These are phyloP conservation scores for Lactarius sp. DNA, from an alignment of 768 basidiomycete species.

Conservation along the genomic window DNA sequence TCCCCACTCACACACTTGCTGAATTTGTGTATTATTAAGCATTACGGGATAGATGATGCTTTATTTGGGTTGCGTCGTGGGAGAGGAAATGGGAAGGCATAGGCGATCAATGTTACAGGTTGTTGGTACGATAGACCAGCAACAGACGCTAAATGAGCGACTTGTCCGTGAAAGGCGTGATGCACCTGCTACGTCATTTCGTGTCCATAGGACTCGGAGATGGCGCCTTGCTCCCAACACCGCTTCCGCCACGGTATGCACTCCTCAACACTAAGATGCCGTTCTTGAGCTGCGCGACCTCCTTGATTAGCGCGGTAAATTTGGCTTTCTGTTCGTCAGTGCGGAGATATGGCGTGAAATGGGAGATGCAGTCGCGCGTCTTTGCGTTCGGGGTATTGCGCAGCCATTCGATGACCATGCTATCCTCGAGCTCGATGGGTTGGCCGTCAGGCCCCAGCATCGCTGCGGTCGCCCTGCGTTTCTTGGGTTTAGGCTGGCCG, in stretches of 20 bases:
- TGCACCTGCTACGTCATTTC: background rate
- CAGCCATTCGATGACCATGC: constrained; percentile 72
- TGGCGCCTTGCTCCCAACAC: constrained; percentile 14
- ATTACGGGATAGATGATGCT: constrained; percentile 13
- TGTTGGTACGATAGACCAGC: constrained; percentile 2
- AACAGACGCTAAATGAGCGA: background rate
- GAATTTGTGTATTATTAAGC: constrained; percentile 22
- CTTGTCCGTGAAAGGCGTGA: background rate
- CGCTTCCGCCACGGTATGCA: constrained; percentile 22
- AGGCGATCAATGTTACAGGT: constrained; percentile 1
- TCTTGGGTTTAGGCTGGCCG: constrained; percentile 46
- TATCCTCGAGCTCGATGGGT: constrained; percentile 57
- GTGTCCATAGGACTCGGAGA: constrained; percentile 19
- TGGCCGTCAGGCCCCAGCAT: constrained; percentile 33
- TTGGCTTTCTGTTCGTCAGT: constrained; percentile 63
- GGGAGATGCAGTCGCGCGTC: constrained; percentile 74
- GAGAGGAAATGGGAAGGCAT: constrained; percentile 4
- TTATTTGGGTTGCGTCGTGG: background rate
- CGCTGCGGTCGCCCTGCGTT: constrained; percentile 41
- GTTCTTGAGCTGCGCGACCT: constrained; percentile 68
- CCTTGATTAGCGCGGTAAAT: constrained; percentile 76
- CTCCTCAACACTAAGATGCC: constrained; percentile 51
- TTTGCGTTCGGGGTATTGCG: constrained; percentile 62
- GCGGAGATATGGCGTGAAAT: constrained; percentile 72
- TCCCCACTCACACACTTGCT: constrained; percentile 7